Evolutionary conservation across 176 grass and related monocot genomes (phyloP).

Genomic region (Chrysopogon serrulatus): DNA sequence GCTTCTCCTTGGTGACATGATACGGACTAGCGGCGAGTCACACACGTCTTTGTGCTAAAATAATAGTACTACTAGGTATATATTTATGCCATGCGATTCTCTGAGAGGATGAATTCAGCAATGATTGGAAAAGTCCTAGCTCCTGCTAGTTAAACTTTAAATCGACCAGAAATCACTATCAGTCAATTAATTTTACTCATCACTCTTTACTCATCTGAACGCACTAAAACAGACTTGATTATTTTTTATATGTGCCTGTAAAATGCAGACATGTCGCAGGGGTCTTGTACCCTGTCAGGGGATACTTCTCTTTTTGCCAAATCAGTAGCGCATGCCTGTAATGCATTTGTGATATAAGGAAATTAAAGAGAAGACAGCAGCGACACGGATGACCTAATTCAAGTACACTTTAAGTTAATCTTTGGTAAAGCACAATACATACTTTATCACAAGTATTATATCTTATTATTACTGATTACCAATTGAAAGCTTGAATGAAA

Average conservation of each 20-base stretch:
- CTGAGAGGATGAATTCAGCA: not conserved
- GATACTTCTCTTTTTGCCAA: not conserved
- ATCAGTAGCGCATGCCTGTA: conserved; percentile 14
- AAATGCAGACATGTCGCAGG: conserved; percentile 6
- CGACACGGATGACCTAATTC: conserved; percentile 21
- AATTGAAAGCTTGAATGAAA: not conserved
- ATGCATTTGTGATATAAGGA: not conserved
- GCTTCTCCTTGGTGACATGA: not conserved
- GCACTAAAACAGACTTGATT: conserved; percentile 4
- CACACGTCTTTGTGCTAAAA: conserved; percentile 11
- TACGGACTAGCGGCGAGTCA: not conserved
- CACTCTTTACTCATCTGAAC: conserved; percentile 8
- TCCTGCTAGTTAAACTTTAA: conserved; percentile 3
- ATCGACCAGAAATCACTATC: conserved; percentile 22
- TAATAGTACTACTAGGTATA: not conserved
- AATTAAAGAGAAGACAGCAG: not conserved
- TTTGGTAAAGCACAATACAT: conserved; percentile 10
- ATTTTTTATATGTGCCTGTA: not conserved
- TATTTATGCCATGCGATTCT: not conserved
- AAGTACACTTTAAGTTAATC: conserved; percentile 9
- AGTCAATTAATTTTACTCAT: not conserved
- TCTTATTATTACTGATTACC: not conserved
- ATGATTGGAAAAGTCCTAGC: conserved; percentile 15
- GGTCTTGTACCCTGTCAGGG: not conserved
- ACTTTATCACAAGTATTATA: not conserved